Evolutionary conservation across 2,329 filamentous ascomycete species (phyloP), one percentile per base, ranked within the genome.

Genomic region (Thielaviopsis euricoi): DNA sequence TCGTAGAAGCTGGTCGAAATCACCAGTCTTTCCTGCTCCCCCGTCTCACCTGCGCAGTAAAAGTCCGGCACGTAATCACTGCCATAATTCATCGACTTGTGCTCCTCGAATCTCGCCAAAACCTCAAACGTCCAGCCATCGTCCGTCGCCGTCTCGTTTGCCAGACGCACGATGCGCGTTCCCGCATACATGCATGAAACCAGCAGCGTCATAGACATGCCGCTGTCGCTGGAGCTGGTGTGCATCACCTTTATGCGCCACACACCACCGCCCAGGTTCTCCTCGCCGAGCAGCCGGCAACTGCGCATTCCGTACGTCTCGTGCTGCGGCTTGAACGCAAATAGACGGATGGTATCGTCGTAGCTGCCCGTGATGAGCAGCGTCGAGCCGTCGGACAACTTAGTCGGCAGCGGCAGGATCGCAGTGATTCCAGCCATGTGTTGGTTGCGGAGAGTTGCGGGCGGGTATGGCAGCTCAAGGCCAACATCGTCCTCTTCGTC

Each of bases 121-220:
- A 91, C 74, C 50, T 77, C 72, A 59, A 93, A 83, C 1, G 65
- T 66, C 78, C 84, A 89, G 19, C 62, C 62, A n/a, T 58, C 71
- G 60, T 61, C 69, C 1, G 70, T 64, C 1, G 67, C 66, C 6
- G 21, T 40, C 26, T 63, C 60, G 25, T 71, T 67, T 10, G 63
- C 61, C 19, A 81, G 65, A 46, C 75, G 71, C 6, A 85, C 65
- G n/a, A 97, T 71, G 57, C 84, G 79, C 10, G 81, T 77, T 0
- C 93, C 93, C 2, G 86, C 88, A 72, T 96, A 86, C 91, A 97
- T 97, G 66, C 93, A 96, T 52, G 89, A 95, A 17, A 85, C 90
- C 48, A 96, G 73, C n/a, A 94, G 71, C 53, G 67, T 66, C 62
- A 65, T 67, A 10, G 51, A 60, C 58, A 67, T 69, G 5, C 52